Evolutionary conservation across 106 monocot species (phyloP).

Genomic region (Dioscorea alata): DNA sequence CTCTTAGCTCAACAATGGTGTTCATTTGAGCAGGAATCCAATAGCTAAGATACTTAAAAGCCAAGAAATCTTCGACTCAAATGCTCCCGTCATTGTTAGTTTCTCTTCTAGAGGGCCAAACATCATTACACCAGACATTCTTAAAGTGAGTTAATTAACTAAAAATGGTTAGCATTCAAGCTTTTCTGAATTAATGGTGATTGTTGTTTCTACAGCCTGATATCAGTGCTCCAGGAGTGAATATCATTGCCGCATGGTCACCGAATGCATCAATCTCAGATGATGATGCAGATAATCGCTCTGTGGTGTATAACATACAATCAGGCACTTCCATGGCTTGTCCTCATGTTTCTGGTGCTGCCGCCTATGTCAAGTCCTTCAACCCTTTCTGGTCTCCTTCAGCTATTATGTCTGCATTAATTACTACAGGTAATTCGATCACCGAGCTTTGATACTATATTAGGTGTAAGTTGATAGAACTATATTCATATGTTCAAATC

Average conservation of each 20-base stretch:
- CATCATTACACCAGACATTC: constrained; percentile 2
- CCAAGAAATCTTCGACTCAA: not conserved
- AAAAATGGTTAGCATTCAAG: too few species aligned
- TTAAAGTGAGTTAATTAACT: not conserved
- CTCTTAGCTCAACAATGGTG: not conserved
- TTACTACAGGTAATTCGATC: constrained; percentile 6
- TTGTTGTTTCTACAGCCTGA: constrained; percentile 4
- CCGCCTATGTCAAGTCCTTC: not conserved
- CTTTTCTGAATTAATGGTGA: too few species aligned
- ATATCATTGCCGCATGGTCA: constrained; percentile 11
- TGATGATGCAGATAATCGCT: not conserved
- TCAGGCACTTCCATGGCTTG: constrained; percentile 12
- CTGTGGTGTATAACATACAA: not conserved
- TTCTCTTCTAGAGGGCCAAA: constrained; percentile 12
- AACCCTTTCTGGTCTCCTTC: not conserved
- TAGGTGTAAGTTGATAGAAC: too few species aligned
- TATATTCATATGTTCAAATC: too few species aligned
- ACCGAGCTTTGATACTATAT: too few species aligned
- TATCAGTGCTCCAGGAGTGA: constrained; percentile 5
- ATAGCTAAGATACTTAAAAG: not conserved
- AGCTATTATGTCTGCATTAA: constrained; percentile 3
- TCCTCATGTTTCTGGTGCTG: constrained; percentile 1
- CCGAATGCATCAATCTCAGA: not conserved
- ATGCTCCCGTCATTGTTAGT: not conserved
- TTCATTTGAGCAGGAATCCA: constrained; percentile 1